Conservation (phyloP, 2,329 filamentous ascomycete genomes). For the Anthostomella pinea region DNA sequence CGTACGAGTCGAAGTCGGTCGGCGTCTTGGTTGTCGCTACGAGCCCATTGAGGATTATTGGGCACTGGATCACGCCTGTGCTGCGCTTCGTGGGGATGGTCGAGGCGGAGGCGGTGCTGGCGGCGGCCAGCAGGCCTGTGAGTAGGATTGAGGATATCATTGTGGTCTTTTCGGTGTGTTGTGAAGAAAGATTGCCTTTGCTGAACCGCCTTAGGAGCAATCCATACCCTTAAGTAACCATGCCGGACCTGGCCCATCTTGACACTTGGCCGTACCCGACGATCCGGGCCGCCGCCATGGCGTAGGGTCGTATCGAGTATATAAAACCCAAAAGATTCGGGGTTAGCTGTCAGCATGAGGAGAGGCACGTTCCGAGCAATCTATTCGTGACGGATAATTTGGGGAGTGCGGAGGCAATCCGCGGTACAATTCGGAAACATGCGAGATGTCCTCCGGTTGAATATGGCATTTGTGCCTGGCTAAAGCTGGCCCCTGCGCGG, state of each 20-base stretch:
- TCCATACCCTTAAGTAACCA: too few species aligned
- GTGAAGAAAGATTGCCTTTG: too few species aligned
- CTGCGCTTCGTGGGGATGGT: constrained; percentile 19
- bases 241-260: too few species aligned
- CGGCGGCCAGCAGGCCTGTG: constrained; percentile 16
- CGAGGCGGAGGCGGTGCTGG: constrained; percentile 15
- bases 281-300: constrained; percentile 10
- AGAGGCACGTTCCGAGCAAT: constrained; percentile 24
- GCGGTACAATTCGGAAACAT: constrained; percentile 18
- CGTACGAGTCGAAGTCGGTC: constrained; percentile 31
- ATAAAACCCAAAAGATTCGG: constrained; percentile 12
- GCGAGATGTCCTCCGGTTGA: constrained; percentile 14
- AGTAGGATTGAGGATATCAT: constrained; percentile 24
- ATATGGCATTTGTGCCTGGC: constrained; percentile 17
- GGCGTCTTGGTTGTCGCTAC: constrained; percentile 23
- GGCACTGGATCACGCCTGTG: constrained; percentile 26
- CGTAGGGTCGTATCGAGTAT: constrained; percentile 2
- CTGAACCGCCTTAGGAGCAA: too few species aligned
- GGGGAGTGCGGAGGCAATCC: constrained; percentile 18
- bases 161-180: constrained; percentile 7
- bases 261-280: constrained; percentile 8
- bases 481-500: constrained; percentile 14
- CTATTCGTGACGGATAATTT: constrained; percentile 17
- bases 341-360: constrained; percentile 16
- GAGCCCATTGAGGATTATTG: constrained; percentile 26